Conservation (phyloP, 306 rosid species). For the Dalbergia cultrata region DNA sequence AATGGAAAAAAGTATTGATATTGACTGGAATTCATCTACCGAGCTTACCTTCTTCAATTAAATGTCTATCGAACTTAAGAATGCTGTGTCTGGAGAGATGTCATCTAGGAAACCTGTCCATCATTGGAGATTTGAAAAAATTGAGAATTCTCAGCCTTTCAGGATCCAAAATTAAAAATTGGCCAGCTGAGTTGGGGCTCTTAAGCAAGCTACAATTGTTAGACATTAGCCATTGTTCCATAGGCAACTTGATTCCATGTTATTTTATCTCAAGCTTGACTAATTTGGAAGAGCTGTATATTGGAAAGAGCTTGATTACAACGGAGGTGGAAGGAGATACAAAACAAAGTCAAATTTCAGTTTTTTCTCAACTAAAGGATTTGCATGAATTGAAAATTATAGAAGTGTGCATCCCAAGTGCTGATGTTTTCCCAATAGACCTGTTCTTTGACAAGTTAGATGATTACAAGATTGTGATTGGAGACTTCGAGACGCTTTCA, state of each 20-base stretch:
- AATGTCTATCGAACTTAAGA: background rate
- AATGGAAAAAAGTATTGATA: conserved; percentile 10
- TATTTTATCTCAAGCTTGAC: background rate
- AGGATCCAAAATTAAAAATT: background rate
- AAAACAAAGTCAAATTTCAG: background rate
- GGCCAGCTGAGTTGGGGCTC: background rate
- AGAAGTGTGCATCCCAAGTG: conserved; percentile 6
- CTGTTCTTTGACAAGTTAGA: conserved; percentile 15
- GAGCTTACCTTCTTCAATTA: background rate
- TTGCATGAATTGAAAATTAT: conserved; percentile 15
- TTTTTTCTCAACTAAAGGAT: background rate
- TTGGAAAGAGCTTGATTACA: conserved; percentile 9
- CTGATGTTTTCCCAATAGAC: background rate
- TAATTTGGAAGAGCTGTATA: conserved; percentile 3
- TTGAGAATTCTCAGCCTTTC: conserved; percentile 21
- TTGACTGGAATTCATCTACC: background rate
- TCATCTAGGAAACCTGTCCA: background rate
- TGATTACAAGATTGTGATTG: conserved; percentile 23
- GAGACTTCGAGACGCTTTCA: background rate
- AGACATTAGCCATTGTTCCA: conserved; percentile 13
- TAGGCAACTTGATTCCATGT: background rate
- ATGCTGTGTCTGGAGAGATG: conserved; percentile 24
- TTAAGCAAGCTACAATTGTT: background rate
- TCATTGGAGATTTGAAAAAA: background rate
- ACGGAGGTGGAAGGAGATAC: background rate